These are phyloP conservation scores for Starmerella cellae DNA, from an alignment of 805 yeast species.

Conservation along the genomic window DNA sequence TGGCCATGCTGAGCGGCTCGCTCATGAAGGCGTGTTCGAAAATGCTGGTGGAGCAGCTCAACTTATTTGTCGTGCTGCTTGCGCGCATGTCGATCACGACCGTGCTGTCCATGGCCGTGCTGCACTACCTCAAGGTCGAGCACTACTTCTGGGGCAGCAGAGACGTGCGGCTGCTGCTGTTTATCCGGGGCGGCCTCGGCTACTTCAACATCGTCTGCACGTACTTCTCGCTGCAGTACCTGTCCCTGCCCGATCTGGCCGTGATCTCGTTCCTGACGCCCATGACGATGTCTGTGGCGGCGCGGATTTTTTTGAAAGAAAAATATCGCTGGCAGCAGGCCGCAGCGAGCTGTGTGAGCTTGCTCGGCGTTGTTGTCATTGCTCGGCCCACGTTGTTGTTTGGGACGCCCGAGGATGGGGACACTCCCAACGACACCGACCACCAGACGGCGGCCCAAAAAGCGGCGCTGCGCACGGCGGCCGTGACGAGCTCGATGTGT, in stretches of 20 bases:
- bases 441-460: neutral
- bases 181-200: constrained; percentile 58
- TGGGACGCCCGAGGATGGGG: constrained; percentile 28
- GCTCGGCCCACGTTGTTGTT: constrained; percentile 70
- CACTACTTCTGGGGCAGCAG: constrained; percentile 61
- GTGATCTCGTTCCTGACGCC: constrained; percentile 71
- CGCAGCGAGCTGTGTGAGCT: constrained; percentile 51
- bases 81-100: constrained; percentile 67
- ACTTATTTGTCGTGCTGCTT: constrained; percentile 37
- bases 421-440: constrained; percentile 21
- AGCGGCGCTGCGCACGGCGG: constrained; percentile 28
- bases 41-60: constrained; percentile 11
- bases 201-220: constrained; percentile 69
- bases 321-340: constrained; percentile 54
- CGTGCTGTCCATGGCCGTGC: constrained; percentile 42
- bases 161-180: constrained; percentile 39
- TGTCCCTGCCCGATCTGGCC: constrained; percentile 69
- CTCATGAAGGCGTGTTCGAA: constrained; percentile 20
- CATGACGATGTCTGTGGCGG: constrained; percentile 58
- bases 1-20: constrained; percentile 17
- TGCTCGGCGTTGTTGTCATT: constrained; percentile 64
- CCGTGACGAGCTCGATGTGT: constrained; percentile 44
- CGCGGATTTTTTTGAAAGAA: constrained; percentile 56
- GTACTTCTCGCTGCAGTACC: constrained; percentile 58
- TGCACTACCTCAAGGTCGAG: constrained; percentile 39